These are phyloP conservation scores for Xylaria polymorpha DNA, from an alignment of 2,329 filamentous ascomycete genomes.

Conservation along the genomic window DNA sequence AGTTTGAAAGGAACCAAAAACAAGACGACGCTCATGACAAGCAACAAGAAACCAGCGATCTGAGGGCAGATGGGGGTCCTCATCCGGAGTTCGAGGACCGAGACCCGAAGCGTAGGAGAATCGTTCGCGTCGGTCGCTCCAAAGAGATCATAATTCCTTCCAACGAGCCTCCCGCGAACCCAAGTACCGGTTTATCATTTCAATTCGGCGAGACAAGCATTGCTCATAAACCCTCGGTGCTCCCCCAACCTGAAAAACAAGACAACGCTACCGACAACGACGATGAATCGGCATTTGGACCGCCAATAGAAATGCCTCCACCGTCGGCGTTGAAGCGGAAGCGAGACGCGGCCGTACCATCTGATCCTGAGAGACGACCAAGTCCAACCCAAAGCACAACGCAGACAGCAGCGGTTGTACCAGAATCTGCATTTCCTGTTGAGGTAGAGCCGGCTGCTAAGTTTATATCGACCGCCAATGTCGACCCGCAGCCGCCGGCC, in stretches of 20 bases:
- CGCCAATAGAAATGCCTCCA: slow-evolving; percentile 22
- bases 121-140: slow-evolving; percentile 7
- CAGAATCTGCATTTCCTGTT: not conserved
- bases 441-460: not conserved
- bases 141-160: slow-evolving; percentile 17
- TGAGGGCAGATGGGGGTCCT: not conserved
- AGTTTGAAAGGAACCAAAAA: slow-evolving; percentile 24
- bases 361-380: not conserved
- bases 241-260: not conserved
- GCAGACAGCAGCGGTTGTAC: not conserved
- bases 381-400: not conserved
- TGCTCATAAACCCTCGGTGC: not conserved
- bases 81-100: not conserved
- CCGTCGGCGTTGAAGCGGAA: slow-evolving; percentile 20
- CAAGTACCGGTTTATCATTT: slow-evolving; percentile 18
- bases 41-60: not conserved
- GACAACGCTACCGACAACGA: not conserved
- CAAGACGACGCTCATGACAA: not conserved
- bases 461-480: not conserved
- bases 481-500: not conserved
- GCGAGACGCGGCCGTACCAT: not conserved
- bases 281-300: slow-evolving; percentile 5
- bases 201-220: slow-evolving; percentile 12
- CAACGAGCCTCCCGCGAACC: not conserved
- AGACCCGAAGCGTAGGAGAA: slow-evolving; percentile 20